Conservation (phyloP, 2,329 filamentous ascomycete species). For the Macrophomina pseudophaseolina region DNA sequence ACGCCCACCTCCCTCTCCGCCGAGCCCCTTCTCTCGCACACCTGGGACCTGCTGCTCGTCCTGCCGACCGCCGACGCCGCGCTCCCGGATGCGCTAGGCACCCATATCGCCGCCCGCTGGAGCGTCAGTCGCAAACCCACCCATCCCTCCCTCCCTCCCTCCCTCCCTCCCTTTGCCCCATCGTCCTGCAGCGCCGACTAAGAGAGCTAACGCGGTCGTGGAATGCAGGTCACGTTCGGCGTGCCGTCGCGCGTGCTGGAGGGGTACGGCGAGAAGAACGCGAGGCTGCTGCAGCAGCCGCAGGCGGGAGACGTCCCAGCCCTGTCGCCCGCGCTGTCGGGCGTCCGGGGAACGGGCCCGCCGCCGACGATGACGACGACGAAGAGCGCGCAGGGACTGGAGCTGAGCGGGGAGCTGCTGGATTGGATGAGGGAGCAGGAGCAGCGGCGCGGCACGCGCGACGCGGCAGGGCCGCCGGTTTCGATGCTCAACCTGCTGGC, state of each 20-base stretch:
- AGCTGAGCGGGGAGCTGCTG: constrained; percentile 58
- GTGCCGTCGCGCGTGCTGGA: constrained; percentile 50
- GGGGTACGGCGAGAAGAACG: constrained; percentile 46
- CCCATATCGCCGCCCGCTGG: constrained; percentile 33
- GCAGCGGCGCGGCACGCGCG: constrained; percentile 32
- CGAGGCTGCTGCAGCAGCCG: constrained; percentile 36
- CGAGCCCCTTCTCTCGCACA: constrained; percentile 43
- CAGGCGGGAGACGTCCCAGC: too few species aligned
- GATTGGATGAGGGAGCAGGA: constrained; percentile 54
- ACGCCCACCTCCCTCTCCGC: constrained; percentile 51
- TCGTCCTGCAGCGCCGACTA: too few species aligned
- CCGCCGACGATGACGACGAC: constrained; percentile 41
- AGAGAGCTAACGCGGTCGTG: too few species aligned
- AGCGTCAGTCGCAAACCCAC: constrained; percentile 30
- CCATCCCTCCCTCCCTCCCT: too few species aligned
- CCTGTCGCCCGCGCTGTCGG: too few species aligned
- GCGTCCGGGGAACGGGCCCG: constrained; percentile 36
- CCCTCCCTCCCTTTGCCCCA: too few species aligned
- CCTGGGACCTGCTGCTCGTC: constrained; percentile 57
- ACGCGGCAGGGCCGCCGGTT: constrained; percentile 49
- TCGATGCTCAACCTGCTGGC: constrained; percentile 69
- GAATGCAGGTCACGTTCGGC: constrained; percentile 39
- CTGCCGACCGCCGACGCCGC: constrained; percentile 38
- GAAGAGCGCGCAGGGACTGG: constrained; percentile 55
- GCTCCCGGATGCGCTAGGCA: constrained; percentile 27